Evolutionary conservation across 2,329 filamentous ascomycete genomes (phyloP), one percentile per base, ranked within the genome.

Genomic region (Hypoxylon sp.): DNA sequence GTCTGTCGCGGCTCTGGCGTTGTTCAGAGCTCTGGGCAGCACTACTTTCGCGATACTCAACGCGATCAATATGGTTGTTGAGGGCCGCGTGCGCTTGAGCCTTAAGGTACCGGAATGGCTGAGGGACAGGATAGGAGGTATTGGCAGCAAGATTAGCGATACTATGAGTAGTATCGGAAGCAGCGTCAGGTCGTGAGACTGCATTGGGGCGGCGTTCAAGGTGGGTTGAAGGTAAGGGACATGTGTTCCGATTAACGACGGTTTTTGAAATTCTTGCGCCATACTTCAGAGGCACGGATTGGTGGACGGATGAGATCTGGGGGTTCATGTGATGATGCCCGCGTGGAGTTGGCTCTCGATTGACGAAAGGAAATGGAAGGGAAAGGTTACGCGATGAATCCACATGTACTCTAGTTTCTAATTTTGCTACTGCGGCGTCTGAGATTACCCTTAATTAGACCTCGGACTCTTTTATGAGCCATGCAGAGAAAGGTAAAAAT

Each of bases 21-120:
- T 96, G 5, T 97, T 99, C 86, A 89, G 96, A 71, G 94, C 94
- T 0, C 79, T 98, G 1, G 96, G 96, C 0, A 91, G 88, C 9
- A 90, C 90, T 0, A 88, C 93, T 0, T 99, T 97, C 82, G 90
- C 93, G 2, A 80, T 98, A 66, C 90, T 98, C 76, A 95, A 97
- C 77, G 83, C 91, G 35, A 82, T 99, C 61, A 95, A 97, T 78
- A 91, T 90, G 76, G 84, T 97, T 39, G 93, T 96, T 39, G 95
- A 99, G 80, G 95, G 94, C 0, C 90, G 93, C 74, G 88, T 97
- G 17, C 81, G 86, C 50, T 80, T 89, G 73, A 87, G 81, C 59
- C 79, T 90, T 48, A 88, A 87, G 81, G 79, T 84, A 44, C 86
- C 86, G 9, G 82, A 78, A 61, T 78, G 77, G 77, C 67, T 75